phyloP scores from a whole-genome alignment of 495 filamentous ascomycete genomes.

The Neurospora terricola region DNA sequence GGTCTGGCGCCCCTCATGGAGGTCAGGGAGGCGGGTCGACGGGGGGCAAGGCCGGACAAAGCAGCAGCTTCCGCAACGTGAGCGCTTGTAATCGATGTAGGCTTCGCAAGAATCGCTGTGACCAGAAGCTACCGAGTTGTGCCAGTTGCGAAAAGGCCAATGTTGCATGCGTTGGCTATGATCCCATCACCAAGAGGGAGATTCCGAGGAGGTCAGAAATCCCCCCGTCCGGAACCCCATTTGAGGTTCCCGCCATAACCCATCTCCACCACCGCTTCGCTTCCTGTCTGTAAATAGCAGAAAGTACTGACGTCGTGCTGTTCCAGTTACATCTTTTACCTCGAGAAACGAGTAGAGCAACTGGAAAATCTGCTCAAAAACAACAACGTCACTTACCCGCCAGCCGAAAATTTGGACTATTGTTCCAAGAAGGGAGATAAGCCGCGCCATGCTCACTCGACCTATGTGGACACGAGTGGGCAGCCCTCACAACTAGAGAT shows the following conservation, averaged over 20 bases:
- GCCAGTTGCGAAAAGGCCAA: conserved; percentile 82
- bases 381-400: conserved; percentile 61
- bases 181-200: conserved; percentile 89
- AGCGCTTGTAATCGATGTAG: conserved; percentile 91
- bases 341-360: conserved; percentile 76
- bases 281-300: not conserved
- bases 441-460: conserved; percentile 27
- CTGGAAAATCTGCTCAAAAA: conserved; percentile 68
- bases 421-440: conserved; percentile 45
- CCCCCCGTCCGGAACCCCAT: not conserved
- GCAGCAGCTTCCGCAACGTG: conserved; percentile 75
- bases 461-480: conserved; percentile 8
- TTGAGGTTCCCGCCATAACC: conserved; percentile 2
- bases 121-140: conserved; percentile 84
- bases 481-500: conserved; percentile 1
- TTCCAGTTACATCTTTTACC: conserved; percentile 81
- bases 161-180: conserved; percentile 86
- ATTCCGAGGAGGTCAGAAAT: conserved; percentile 64
- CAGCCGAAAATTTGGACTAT: conserved; percentile 68
- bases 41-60: conserved; percentile 34
- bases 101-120: conserved; percentile 86
- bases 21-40: not conserved
- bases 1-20: conserved; percentile 5
- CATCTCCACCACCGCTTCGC: not conserved
- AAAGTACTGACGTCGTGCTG: conserved; percentile 9